phyloP scores from a whole-genome alignment of 1,284 basidiomycete species.

The Pterulicium gracile region DNA sequence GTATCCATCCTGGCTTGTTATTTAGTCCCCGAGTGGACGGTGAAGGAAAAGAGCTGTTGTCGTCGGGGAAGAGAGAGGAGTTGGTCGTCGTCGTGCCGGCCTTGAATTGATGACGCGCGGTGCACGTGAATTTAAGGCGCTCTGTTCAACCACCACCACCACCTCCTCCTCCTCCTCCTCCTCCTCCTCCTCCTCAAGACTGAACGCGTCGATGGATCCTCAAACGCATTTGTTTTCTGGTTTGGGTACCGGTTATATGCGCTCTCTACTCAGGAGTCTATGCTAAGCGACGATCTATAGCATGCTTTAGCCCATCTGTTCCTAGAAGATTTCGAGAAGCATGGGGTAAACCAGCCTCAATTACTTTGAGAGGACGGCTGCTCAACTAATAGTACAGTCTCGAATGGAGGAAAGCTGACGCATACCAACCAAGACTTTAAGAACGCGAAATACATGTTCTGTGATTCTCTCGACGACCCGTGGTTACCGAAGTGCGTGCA shows the following conservation, averaged over 20 bases:
- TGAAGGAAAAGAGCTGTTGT: no score
- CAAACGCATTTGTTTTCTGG: neutral
- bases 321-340: neutral
- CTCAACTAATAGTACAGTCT: neutral
- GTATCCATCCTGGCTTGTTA: slow-evolving; percentile 62
- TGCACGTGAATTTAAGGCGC: slow-evolving; percentile 1
- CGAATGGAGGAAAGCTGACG: neutral
- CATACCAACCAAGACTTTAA: neutral
- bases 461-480: neutral
- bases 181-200: no score
- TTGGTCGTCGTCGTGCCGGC: neutral
- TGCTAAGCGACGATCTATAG: neutral
- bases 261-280: no score
- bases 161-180: no score
- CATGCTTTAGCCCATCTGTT: neutral
- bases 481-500: neutral
- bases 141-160: no score
- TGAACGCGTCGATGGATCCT: neutral
- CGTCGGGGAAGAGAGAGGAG: neutral
- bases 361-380: neutral
- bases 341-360: neutral
- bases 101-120: slow-evolving; percentile 6
- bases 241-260: neutral
- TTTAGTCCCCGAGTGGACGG: no score
- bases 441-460: neutral